Conservation (phyloP, 345 rosid species). For the Eucalyptus pauciflora region DNA sequence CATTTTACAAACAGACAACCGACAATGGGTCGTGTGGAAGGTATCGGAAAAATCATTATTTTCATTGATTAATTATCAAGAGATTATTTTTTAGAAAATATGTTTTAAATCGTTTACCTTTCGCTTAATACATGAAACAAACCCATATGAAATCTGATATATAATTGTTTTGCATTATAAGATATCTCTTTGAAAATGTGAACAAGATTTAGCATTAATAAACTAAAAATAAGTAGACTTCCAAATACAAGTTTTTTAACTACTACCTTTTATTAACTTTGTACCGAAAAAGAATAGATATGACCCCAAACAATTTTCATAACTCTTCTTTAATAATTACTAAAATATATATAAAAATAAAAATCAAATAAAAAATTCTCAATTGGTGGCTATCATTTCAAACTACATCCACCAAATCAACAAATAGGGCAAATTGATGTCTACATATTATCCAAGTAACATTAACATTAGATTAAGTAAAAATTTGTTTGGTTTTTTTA, state of each 20-base stretch:
- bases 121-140: too few relatives aligned
- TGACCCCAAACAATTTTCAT: background rate
- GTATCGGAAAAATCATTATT: too few relatives aligned
- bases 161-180: background rate
- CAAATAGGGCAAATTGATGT: background rate
- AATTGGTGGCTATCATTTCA: background rate
- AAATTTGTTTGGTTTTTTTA: background rate
- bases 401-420: background rate
- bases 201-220: background rate
- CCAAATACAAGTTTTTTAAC: background rate
- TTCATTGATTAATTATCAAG: too few relatives aligned
- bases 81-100: too few relatives aligned
- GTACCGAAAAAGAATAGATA: background rate
- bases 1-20: too few relatives aligned
- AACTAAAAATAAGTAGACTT: background rate
- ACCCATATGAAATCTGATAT: background rate
- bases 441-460: background rate
- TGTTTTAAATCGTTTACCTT: too few relatives aligned
- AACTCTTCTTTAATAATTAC: background rate
- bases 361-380: background rate
- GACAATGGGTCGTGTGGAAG: fast-evolving
- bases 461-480: background rate
- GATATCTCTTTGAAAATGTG: background rate
- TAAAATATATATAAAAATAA: background rate
- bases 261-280: background rate